Base-by-base conservation (phyloP, 106 monocot genomes). In the Dioscorea alata region DNA sequence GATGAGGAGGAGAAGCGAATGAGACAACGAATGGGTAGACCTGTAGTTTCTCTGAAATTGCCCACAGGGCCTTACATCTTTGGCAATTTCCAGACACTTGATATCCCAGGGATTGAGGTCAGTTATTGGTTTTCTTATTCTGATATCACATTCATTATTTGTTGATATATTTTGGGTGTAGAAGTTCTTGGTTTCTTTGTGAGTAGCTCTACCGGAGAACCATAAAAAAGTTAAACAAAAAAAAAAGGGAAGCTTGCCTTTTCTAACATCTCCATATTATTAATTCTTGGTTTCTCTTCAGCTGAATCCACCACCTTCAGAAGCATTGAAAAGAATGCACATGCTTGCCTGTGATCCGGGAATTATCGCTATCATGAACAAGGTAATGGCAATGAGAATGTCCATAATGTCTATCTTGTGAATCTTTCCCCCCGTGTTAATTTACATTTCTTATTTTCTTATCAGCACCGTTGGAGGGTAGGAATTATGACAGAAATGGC, bases 401-500 rank as follows among this genome's bases (percentile, higher is more conserved):
- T 15, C 19, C 34, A n/a, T 57, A 42, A 6, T 16, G 1, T 25
- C 13, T 35, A 18, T 32, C 20, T 62, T 69, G 32, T 13, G 12
- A 24, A 13, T 60, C 14, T 0, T 59, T 50, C 1, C 52, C 9
- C 52, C 33, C 21, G 8, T 10, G 18, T 59, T n/a, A 60, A 8
- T 18, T 6, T 2, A 62, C 59, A 19, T 54, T 42, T 16, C 20
- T 18, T 15, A 8, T 59, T 53, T 9, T 42, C 61, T 49, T 73
- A 32, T 69, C 65, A 97, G 97, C 89, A 92, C 62, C 77, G 70
- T 48, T 97, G 97, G 97, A 70, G 85, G 34, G 92, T 99, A 10
- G 97, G 89, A 57, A 78, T 92, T 66, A 99, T 99, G 92, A 89
- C 92, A 50, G 96, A 97, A 66, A 78, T 97, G 89, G 97, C 97